Evolutionary conservation across 2,329 filamentous ascomycete genomes (phyloP).

Genomic region (Aspergillus vadensis): DNA sequence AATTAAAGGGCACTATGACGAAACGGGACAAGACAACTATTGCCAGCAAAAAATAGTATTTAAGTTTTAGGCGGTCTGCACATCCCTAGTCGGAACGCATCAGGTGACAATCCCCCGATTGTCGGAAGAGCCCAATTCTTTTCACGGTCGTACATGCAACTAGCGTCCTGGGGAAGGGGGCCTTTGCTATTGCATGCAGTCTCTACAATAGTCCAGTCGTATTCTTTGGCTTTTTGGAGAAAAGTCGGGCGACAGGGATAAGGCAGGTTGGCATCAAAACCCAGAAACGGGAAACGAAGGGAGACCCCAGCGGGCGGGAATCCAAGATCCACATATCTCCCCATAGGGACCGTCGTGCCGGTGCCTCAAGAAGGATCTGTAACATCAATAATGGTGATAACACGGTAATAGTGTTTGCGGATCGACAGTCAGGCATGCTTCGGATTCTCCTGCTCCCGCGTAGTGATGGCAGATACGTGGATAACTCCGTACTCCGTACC

Average conservation of each 20-base stretch:
- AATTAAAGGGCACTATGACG: background rate
- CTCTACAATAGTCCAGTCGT: conserved; percentile 2
- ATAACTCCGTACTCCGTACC: conserved; percentile 14
- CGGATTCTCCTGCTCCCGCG: conserved; percentile 8
- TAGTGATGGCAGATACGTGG: conserved; percentile 3
- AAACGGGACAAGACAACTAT: background rate
- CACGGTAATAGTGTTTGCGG: conserved; percentile 10
- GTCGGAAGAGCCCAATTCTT: conserved; percentile 5
- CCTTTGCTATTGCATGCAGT: background rate
- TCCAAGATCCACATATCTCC: conserved; percentile 31
- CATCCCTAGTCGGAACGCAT: conserved; percentile 1
- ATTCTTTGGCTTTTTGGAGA: conserved; percentile 1
- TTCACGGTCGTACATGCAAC: conserved; percentile 1
- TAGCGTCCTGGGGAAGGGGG: background rate
- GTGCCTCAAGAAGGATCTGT: conserved; percentile 21
- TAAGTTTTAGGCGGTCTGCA: conserved; percentile 5
- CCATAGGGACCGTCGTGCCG: conserved; percentile 29
- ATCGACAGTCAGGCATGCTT: conserved; percentile 16
- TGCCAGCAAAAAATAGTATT: background rate
- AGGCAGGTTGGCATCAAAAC: conserved; percentile 10
- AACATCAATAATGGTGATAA: conserved; percentile 15
- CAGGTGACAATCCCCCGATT: conserved; percentile 16
- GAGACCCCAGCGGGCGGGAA: conserved; percentile 18
- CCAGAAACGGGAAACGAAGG: conserved; percentile 23
- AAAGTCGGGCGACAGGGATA: conserved; percentile 19